Evolutionary conservation across 768 basidiomycete genomes (phyloP).

Genomic region (Tephrocybe sp.): DNA sequence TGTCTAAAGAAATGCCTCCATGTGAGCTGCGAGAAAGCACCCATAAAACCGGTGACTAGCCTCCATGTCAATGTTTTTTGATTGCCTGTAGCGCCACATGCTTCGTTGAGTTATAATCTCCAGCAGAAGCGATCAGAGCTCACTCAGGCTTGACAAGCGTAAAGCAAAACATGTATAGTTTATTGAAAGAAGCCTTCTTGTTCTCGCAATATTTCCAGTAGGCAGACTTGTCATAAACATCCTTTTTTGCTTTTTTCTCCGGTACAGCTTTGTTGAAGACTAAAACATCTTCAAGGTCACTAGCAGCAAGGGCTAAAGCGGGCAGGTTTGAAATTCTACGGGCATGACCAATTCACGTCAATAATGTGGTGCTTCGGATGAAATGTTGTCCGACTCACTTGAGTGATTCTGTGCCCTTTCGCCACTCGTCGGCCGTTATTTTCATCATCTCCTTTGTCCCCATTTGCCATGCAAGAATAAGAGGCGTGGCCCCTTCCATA

Average conservation of each 20-base stretch:
- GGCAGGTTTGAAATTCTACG: conserved; percentile 44
- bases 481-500: conserved; percentile 70
- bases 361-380: not conserved
- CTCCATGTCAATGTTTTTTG: conserved; percentile 82
- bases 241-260: conserved; percentile 38
- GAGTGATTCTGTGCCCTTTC: conserved; percentile 45
- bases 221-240: conserved; percentile 54
- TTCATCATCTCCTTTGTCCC: conserved; percentile 72
- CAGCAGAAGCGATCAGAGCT: conserved; percentile 30
- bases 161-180: conserved; percentile 75
- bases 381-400: conserved; percentile 28
- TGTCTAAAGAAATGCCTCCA: too few relatives aligned
- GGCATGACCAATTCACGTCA: conserved; percentile 2
- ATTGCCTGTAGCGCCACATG: conserved; percentile 42
- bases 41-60: conserved; percentile 34
- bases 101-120: not conserved
- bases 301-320: conserved; percentile 47
- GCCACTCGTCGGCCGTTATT: conserved; percentile 70
- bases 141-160: conserved; percentile 70
- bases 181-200: conserved; percentile 52
- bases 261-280: conserved; percentile 46
- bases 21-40: conserved; percentile 29
- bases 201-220: conserved; percentile 53
- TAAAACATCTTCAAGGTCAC: conserved; percentile 66
- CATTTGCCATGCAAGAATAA: conserved; percentile 78